These are phyloP conservation scores for Kodamaea plutei DNA, from an alignment of 1,139 yeast genomes.

Conservation along the genomic window DNA sequence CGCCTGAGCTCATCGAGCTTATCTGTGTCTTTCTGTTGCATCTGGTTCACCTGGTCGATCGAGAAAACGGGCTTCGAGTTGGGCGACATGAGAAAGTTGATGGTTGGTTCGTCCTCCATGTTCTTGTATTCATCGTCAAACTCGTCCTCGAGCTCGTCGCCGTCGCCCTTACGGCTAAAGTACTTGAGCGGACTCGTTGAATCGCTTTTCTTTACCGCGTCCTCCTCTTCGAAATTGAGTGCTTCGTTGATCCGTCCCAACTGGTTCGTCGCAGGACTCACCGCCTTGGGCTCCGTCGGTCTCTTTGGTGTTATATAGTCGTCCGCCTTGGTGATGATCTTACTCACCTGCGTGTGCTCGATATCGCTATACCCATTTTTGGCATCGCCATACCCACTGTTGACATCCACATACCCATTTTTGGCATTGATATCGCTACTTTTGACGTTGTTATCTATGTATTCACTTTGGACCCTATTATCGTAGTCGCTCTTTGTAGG, in stretches of 20 bases:
- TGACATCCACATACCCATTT: no score
- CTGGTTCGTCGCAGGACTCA: constrained; percentile 39
- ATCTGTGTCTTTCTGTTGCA: constrained; percentile 23
- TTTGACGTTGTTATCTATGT: no score
- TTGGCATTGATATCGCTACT: no score
- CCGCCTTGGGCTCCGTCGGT: constrained; percentile 41
- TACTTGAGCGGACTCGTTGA: constrained; percentile 24
- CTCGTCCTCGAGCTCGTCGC: constrained; percentile 11
- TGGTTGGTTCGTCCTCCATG: constrained; percentile 25
- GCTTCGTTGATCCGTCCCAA: constrained; percentile 21
- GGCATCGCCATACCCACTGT: no score
- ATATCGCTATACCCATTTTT: no score
- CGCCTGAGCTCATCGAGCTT: constrained; percentile 16
- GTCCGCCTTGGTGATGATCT: constrained; percentile 15
- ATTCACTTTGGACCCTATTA: no score
- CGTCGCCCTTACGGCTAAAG: constrained; percentile 8
- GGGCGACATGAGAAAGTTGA: constrained; percentile 31
- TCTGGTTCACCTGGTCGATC: constrained; percentile 25
- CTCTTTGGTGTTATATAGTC: constrained; percentile 39
- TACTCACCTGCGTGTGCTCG: constrained; percentile 21
- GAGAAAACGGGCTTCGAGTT: constrained; percentile 38
- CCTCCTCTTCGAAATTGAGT: constrained; percentile 10
- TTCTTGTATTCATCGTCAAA: constrained; percentile 8
- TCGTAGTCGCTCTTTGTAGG: constrained; percentile 10
- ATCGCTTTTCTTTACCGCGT: constrained; percentile 12